Conservation (phyloP, 2,329 filamentous ascomycete species). For the Tolypocladium tropicale region DNA sequence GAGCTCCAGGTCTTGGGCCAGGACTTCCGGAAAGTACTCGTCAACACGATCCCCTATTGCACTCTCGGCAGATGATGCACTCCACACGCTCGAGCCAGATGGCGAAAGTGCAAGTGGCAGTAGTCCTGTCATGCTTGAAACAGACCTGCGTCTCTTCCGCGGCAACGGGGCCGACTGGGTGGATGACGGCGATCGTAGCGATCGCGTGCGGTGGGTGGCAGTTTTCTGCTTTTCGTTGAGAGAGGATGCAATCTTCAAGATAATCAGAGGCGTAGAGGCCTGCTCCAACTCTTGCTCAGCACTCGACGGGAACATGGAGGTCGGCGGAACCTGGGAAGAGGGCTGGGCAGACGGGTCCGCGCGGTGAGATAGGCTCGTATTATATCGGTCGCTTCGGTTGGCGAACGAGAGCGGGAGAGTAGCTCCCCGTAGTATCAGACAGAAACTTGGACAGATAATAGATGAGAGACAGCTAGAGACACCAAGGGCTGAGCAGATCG, state of each 20-base stretch:
- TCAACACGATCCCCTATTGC: slow-evolving; percentile 18
- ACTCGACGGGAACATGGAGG: slow-evolving; percentile 3
- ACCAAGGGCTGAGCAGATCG: background rate
- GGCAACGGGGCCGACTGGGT: slow-evolving; percentile 9
- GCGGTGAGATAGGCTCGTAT: background rate
- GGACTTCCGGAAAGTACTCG: slow-evolving; percentile 43
- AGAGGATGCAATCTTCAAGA: background rate
- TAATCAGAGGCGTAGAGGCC: slow-evolving; percentile 1
- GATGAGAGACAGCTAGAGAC: slow-evolving; percentile 2
- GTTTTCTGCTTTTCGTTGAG: background rate
- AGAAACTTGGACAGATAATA: background rate
- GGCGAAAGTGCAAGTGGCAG: slow-evolving; percentile 25
- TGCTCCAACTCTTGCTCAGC: slow-evolving; percentile 1
- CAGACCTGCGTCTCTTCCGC: slow-evolving; percentile 19
- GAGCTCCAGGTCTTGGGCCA: slow-evolving; percentile 42
- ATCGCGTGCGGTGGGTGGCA: background rate
- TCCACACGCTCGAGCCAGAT: slow-evolving; percentile 13
- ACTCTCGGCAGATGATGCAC: slow-evolving; percentile 12
- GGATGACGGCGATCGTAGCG: slow-evolving; percentile 3
- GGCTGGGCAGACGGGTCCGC: slow-evolving; percentile 1
- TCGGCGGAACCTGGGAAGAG: slow-evolving; percentile 1
- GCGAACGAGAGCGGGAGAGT: background rate
- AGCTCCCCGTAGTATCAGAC: background rate
- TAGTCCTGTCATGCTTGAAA: slow-evolving; percentile 28
- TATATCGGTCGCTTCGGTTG: background rate